Evolutionary conservation across 371 early-diverging fungal genomes (phyloP).

Genomic region (Capillidium heterosporum): DNA sequence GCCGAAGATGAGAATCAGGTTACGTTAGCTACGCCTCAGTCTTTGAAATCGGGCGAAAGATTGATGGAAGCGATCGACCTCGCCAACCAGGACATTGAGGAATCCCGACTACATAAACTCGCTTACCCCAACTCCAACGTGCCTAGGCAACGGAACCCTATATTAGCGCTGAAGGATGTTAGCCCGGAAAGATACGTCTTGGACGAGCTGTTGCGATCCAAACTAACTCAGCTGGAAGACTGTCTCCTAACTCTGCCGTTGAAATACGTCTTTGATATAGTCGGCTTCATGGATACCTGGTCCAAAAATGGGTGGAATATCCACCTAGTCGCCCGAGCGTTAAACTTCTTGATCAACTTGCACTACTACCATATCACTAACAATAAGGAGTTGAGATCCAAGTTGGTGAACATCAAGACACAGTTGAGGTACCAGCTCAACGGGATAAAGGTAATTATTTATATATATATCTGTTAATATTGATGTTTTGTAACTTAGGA

Average conservation of each 20-base stretch:
- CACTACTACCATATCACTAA: constrained; percentile 72
- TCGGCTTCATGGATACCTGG: constrained; percentile 7
- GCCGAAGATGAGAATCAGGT: constrained; percentile 51
- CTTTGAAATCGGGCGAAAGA: constrained; percentile 81
- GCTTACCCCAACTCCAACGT: constrained; percentile 11
- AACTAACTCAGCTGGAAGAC: constrained; percentile 61
- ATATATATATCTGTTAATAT: neutral
- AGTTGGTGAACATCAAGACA: constrained; percentile 51
- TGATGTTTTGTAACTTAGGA: constrained; percentile 14
- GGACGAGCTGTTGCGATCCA: constrained; percentile 48
- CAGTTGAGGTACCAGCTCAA: constrained; percentile 38
- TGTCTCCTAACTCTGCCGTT: too few relatives aligned
- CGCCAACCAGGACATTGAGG: constrained; percentile 58
- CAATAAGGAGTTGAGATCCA: constrained; percentile 50
- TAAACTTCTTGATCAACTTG: constrained; percentile 57
- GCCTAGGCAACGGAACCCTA: constrained; percentile 27
- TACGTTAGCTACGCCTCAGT: constrained; percentile 68
- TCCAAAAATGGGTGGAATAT: constrained; percentile 49
- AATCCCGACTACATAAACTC: constrained; percentile 39
- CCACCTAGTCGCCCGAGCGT: constrained; percentile 50
- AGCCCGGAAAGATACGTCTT: constrained; percentile 51
- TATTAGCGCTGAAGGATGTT: constrained; percentile 47
- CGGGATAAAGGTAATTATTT: constrained; percentile 29
- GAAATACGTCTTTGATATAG: constrained; percentile 47
- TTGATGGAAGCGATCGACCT: constrained; percentile 79